These are phyloP conservation scores for Xylaria cubensis DNA, from an alignment of 495 filamentous ascomycete species.

Conservation along the genomic window DNA sequence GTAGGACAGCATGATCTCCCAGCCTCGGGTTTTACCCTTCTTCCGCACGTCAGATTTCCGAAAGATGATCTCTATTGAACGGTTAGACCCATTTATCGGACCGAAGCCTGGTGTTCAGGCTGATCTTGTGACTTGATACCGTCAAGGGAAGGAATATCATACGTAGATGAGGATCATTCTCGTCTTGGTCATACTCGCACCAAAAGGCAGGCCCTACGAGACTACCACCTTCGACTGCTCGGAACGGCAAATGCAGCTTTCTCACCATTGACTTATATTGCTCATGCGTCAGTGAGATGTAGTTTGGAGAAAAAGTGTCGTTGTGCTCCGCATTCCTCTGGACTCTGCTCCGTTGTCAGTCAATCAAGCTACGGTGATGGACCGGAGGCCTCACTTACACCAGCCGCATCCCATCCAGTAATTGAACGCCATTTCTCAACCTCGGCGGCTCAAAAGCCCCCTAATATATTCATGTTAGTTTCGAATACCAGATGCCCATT, in stretches of 20 bases:
- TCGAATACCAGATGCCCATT: background rate
- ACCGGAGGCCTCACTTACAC: conserved; percentile 48
- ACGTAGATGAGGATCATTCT: conserved; percentile 59
- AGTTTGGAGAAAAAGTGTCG: conserved; percentile 57
- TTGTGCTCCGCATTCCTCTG: conserved; percentile 57
- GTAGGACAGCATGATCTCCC: conserved; percentile 65
- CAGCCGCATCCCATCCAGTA: conserved; percentile 54
- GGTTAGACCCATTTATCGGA: background rate
- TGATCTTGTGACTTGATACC: background rate
- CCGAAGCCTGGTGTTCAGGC: background rate
- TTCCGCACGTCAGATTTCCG: conserved; percentile 65
- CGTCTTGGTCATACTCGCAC: conserved; percentile 58
- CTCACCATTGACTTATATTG: conserved; percentile 47
- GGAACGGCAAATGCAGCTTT: conserved; percentile 54
- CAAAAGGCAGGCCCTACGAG: conserved; percentile 65
- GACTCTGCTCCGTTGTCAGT: conserved; percentile 44
- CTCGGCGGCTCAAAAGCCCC: conserved; percentile 55
- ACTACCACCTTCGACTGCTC: conserved; percentile 57
- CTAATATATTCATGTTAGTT: conserved; percentile 35
- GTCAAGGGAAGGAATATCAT: conserved; percentile 27
- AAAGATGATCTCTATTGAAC: conserved; percentile 57
- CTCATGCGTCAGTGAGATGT: conserved; percentile 50
- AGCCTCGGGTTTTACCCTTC: conserved; percentile 62
- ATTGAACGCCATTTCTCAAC: conserved; percentile 47
- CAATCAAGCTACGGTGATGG: background rate